A percentile compares a stretch with the other conserved stretches of the same genome.
phyloP scores from a whole-genome alignment of 1,284 basidiomycete genomes.

The Ustilago xerochloae region DNA sequence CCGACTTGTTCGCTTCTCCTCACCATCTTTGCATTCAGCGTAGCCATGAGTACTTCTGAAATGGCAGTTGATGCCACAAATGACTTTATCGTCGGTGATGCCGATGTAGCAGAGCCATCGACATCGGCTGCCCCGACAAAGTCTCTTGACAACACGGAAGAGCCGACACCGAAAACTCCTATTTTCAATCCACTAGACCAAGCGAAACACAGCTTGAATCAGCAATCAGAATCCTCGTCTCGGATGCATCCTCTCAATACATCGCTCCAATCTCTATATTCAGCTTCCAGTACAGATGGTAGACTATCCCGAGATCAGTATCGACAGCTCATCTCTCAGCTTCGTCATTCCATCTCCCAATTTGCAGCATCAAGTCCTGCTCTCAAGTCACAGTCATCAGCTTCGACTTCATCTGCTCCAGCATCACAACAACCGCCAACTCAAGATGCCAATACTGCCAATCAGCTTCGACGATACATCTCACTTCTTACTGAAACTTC shows the following conservation, averaged over 20 bases:
- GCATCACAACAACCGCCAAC: conserved; percentile 13
- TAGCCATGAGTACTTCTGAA: conserved; percentile 14
- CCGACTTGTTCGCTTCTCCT: too few species aligned
- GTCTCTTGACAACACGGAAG: conserved; percentile 2
- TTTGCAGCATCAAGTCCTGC: conserved; percentile 39
- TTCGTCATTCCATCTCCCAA: conserved; percentile 40
- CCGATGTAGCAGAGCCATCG: conserved; percentile 6
- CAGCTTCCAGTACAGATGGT: conserved; percentile 6
- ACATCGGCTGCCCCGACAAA: conserved; percentile 19
- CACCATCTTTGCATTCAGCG: not conserved
- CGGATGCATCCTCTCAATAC: conserved; percentile 37
- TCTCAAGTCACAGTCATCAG: conserved; percentile 7
- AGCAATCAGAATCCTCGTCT: conserved; percentile 8
- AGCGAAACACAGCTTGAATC: conserved; percentile 17
- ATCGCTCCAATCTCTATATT: conserved; percentile 33
- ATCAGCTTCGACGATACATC: conserved; percentile 40
- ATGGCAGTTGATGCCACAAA: not conserved
- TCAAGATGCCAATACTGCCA: conserved; percentile 5
- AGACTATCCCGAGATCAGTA: conserved; percentile 43
- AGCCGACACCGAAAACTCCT: conserved; percentile 1
- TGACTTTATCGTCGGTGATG: not conserved
- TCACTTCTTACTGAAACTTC: conserved; percentile 45
- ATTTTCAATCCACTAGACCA: conserved; percentile 26
- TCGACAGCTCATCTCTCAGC: conserved; percentile 37
- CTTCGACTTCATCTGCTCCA: not conserved